These are phyloP conservation scores for Leccinum fallax DNA, from an alignment of 1,284 basidiomycete species.

Conservation along the genomic window DNA sequence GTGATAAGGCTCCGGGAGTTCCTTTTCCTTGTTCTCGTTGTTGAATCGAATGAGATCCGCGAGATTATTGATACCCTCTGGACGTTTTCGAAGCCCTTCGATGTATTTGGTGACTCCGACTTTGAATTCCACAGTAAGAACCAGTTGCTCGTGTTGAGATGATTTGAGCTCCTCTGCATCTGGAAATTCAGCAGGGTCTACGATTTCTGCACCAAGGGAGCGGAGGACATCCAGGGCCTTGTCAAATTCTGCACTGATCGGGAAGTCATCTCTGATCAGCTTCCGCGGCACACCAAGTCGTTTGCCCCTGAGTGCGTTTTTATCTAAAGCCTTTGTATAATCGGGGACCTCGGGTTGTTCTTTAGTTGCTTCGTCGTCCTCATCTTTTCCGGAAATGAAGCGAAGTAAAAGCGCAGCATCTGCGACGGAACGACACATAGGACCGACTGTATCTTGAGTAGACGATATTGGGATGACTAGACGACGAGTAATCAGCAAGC, in stretches of 20 bases:
- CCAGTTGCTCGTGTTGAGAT: conserved; percentile 36
- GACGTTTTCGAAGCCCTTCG: conserved; percentile 21
- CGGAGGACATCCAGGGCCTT: conserved; percentile 41
- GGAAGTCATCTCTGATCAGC: conserved; percentile 16
- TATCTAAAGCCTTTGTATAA: conserved; percentile 41
- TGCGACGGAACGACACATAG: conserved; percentile 48
- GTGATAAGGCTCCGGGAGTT: conserved; percentile 43
- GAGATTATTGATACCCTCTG: conserved; percentile 39
- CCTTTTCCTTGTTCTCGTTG: conserved; percentile 41
- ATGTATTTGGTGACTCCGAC: conserved; percentile 34
- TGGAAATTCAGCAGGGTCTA: conserved; percentile 46
- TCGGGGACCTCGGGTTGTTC: conserved; percentile 45
- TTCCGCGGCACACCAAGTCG: conserved; percentile 45
- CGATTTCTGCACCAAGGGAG: conserved; percentile 42
- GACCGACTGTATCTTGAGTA: conserved; percentile 54
- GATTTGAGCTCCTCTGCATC: conserved; percentile 37
- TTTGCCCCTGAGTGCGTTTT: conserved; percentile 40
- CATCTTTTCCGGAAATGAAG: conserved; percentile 48
- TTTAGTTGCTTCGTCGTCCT: conserved; percentile 46
- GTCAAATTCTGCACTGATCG: conserved; percentile 37
- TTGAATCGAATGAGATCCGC: conserved; percentile 49
- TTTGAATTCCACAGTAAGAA: conserved; percentile 46
- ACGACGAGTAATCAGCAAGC: not conserved
- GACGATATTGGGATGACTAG: conserved; percentile 52
- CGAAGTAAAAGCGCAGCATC: conserved; percentile 48